Evolutionary conservation across 768 basidiomycete species (phyloP).

Genomic region (Cyclocybe cylindracea): DNA sequence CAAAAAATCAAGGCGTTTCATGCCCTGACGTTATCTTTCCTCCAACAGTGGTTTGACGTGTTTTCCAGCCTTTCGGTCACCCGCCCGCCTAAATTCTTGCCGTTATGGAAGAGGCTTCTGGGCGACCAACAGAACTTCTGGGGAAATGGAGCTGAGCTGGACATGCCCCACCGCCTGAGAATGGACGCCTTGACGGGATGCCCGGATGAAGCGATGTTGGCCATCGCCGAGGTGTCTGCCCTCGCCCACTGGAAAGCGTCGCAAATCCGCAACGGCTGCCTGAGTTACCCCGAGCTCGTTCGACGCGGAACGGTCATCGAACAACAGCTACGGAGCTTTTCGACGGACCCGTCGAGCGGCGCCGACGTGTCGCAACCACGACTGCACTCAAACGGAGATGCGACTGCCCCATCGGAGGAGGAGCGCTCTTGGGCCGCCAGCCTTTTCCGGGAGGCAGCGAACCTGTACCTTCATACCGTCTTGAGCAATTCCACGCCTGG

Average conservation of each 20-base stretch:
- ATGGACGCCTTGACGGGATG: conserved; percentile 77
- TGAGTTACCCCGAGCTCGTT: conserved; percentile 77
- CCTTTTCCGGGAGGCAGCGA: conserved; percentile 66
- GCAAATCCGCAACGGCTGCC: conserved; percentile 61
- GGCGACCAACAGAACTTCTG: conserved; percentile 51
- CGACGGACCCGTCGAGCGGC: conserved; percentile 28
- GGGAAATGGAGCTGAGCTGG: conserved; percentile 27
- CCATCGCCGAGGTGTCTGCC: conserved; percentile 71
- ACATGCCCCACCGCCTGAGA: conserved; percentile 44
- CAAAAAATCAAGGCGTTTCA: not conserved
- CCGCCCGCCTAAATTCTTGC: conserved; percentile 64
- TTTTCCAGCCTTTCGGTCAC: conserved; percentile 64
- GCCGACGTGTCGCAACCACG: conserved; percentile 33
- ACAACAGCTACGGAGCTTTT: conserved; percentile 54
- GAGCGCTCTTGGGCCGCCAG: conserved; percentile 48
- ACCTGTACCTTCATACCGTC: conserved; percentile 71
- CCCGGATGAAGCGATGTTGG: conserved; percentile 76
- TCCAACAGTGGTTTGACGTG: conserved; percentile 72
- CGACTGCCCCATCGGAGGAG: conserved; percentile 42
- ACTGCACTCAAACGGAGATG: conserved; percentile 27
- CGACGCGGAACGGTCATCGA: conserved; percentile 74
- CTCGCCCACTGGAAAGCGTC: conserved; percentile 75
- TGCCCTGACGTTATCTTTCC: conserved; percentile 14
- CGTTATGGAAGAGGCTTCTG: conserved; percentile 68
- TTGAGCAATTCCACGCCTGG: conserved; percentile 71